Evolutionary conservation across 176 grass and related monocot genomes (phyloP), one percentile per base, ranked within the genome.

Genomic region (Raddia guianensis): DNA sequence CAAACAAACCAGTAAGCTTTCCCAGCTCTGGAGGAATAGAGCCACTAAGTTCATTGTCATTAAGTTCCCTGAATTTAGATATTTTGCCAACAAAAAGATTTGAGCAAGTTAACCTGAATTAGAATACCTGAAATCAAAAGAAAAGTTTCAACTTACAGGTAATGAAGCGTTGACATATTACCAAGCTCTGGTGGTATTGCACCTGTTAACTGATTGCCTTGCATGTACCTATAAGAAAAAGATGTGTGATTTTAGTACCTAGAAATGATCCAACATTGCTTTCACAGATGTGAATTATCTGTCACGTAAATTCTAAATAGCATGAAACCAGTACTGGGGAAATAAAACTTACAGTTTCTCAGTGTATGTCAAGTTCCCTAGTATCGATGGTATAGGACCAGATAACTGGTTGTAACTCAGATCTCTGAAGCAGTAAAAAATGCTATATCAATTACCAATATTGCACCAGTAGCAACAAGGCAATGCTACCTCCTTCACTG

Each of bases 351-450:
- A 99, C 97, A 99, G 64, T 65, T 99, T 99, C 80, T 99, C 97
- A 5, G 97, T 96, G 87, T 96, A 99, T 52, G 97, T 91, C 86
- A 99, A 85, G 70, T 99, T 99, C 74, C 97, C 97, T 56, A 99
- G 75, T 82, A 99, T 96, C 0, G 89, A 88, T 61, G 97, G 97
- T 74, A 99, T 87, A 27, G 93, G 63, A 45, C 97, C 97, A 58
- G 87, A 93, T 37, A 99, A 62, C 75, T 89, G 89, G 53, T 99
- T 99, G 82, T 88, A 93, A 76, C 97, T 99, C 82, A 99, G 79
- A 78, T 99, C 97, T 55, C 97, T 99, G 86, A 7, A 74, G 21
- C 7, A 15, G n/a, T 20, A 64, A 77, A 54, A 49, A 42, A 27
- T 27, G 2, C 3, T 1, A 6, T 53, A 16, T 18, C 19, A 83